Evolutionary conservation across 306 rosid species (phyloP).

Genomic region (Luffa aegyptiaca): DNA sequence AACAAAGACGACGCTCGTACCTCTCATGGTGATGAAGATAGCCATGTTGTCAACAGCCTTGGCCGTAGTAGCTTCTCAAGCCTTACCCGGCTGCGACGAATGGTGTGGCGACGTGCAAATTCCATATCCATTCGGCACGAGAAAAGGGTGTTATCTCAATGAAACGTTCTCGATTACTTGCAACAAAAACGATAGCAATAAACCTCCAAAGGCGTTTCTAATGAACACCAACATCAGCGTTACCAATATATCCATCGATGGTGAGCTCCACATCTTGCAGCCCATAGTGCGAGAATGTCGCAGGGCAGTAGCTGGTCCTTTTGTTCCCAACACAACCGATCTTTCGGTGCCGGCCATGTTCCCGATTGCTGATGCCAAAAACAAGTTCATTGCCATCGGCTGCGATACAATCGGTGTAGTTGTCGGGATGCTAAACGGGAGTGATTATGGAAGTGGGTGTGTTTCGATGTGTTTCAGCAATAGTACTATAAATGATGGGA

Average conservation of each 20-base stretch:
- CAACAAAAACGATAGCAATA: background rate
- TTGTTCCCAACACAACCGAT: accelerated
- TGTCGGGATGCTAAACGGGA: too few relatives aligned
- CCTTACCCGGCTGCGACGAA: slow-evolving; percentile 13
- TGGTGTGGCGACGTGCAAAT: slow-evolving; percentile 25
- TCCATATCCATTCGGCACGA: slow-evolving; percentile 42
- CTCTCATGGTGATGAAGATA: background rate
- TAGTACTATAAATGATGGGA: too few relatives aligned
- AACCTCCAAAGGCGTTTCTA: background rate
- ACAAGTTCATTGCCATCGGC: slow-evolving; percentile 17
- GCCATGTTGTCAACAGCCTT: background rate
- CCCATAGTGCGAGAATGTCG: background rate
- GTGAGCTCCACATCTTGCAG: background rate
- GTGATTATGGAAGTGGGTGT: too few relatives aligned
- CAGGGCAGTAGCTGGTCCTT: accelerated
- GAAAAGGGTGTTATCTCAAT: background rate
- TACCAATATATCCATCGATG: slow-evolving; percentile 3
- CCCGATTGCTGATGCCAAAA: slow-evolving; percentile 11
- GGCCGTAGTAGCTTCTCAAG: background rate
- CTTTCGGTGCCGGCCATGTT: background rate
- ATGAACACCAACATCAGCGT: background rate
- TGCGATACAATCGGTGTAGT: slow-evolving; percentile 16
- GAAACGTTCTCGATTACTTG: background rate
- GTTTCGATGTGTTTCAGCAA: too few relatives aligned
- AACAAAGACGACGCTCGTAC: too few relatives aligned